Conservation (phyloP, 306 rosid species). For the Sphenostylis stenocarpa region DNA sequence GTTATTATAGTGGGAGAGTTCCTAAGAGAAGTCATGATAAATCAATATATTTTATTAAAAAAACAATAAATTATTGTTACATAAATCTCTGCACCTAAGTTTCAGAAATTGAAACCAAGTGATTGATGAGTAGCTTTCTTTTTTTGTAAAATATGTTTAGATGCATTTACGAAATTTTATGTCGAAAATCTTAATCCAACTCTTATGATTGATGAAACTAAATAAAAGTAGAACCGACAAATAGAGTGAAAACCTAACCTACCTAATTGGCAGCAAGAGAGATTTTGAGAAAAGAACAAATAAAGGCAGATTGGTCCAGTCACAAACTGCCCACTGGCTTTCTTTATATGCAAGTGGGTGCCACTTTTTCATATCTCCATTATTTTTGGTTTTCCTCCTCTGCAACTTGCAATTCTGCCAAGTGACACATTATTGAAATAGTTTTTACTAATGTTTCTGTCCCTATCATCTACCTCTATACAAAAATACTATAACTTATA, state of each 20-base stretch:
- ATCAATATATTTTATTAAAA: neutral
- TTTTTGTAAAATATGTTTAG: neutral
- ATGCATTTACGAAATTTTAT: neutral
- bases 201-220: neutral
- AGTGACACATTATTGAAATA: slow-evolving; percentile 31
- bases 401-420: slow-evolving; percentile 33
- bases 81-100: neutral
- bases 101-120: neutral
- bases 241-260: slow-evolving; percentile 28
- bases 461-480: neutral
- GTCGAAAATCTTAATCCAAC: neutral
- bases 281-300: neutral
- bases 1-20: neutral
- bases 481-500: neutral
- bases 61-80: neutral
- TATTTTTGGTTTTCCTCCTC: slow-evolving; percentile 20
- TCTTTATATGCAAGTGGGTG: slow-evolving; percentile 32
- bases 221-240: slow-evolving; percentile 5
- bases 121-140: neutral
- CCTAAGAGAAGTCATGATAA: neutral
- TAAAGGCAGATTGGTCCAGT: slow-evolving; percentile 18
- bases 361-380: slow-evolving; percentile 26
- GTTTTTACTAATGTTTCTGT: neutral
- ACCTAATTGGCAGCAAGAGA: slow-evolving; percentile 14
- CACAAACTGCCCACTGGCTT: slow-evolving; percentile 14